Conservation (phyloP, 371 early-diverging fungal species). For the Phascolomyces articulosus region DNA sequence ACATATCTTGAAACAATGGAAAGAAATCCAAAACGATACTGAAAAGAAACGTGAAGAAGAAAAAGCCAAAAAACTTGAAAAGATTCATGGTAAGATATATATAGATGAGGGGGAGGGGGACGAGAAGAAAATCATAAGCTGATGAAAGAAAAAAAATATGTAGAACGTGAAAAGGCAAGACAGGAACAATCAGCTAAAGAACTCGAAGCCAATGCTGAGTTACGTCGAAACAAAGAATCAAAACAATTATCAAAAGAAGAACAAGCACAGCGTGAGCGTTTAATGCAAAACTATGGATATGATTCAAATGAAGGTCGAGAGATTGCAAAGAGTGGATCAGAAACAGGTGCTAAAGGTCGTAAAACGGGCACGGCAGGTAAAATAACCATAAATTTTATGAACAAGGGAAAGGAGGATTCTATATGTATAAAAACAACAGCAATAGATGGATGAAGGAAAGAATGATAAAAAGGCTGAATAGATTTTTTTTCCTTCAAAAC, state of each 20-base stretch:
- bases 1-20: slow-evolving; percentile 37
- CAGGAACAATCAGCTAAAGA: slow-evolving; percentile 1
- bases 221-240: slow-evolving; percentile 21
- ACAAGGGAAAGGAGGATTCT: too few species aligned
- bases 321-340: slow-evolving; percentile 40
- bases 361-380: not conserved
- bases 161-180: not conserved
- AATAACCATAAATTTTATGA: too few species aligned
- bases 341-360: slow-evolving; percentile 27
- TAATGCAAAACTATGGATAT: slow-evolving; percentile 59
- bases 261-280: slow-evolving; percentile 51
- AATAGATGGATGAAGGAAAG: not conserved
- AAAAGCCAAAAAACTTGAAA: slow-evolving; percentile 36
- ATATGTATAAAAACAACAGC: not conserved
- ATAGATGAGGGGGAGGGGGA: too few species aligned
- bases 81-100: slow-evolving; percentile 42
- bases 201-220: slow-evolving; percentile 2
- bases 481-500: too few species aligned
- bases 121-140: not conserved
- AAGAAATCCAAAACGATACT: slow-evolving; percentile 36
- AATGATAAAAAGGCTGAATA: too few species aligned
- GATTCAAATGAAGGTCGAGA: slow-evolving; percentile 50
- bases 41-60: slow-evolving; percentile 39
- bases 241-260: slow-evolving; percentile 52
- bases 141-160: slow-evolving; percentile 9